Percentiles rank a stretch among this genome's conserved stretches.
Conservation (phyloP, 441 rosid species). For the Populus hybrid region DNA sequence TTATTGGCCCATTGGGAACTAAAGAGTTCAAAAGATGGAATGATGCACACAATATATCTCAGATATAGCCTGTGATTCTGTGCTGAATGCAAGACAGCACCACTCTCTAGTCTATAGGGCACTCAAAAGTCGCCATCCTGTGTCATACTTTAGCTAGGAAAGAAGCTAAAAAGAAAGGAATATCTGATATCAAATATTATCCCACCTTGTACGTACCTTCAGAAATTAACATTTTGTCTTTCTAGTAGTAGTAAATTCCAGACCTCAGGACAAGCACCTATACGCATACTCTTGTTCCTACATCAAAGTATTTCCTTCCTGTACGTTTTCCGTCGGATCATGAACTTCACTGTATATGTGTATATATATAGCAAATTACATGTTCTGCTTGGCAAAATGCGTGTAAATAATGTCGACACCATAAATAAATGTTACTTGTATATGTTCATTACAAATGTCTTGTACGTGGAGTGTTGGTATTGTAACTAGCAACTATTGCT, state of each 20-base stretch:
- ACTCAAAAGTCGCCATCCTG: constrained; percentile 34
- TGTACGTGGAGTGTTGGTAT: neutral
- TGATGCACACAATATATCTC: constrained; percentile 28
- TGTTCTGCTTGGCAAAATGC: neutral
- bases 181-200: constrained; percentile 1
- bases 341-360: no score
- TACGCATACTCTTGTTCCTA: neutral
- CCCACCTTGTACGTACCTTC: neutral
- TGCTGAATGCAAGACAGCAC: constrained; percentile 53
- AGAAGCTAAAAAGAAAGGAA: neutral
- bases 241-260: neutral
- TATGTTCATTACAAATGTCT: neutral
- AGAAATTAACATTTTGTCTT: constrained; percentile 17
- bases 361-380: no score
- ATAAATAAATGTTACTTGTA: neutral
- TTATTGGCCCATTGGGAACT: constrained; percentile 22
- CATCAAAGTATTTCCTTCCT: neutral
- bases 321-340: neutral
- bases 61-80: constrained; percentile 33
- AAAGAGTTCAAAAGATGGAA: constrained; percentile 46
- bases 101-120: constrained; percentile 21
- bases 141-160: constrained; percentile 19
- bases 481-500: neutral
- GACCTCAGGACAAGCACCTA: neutral
- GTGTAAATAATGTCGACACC: no score